Evolutionary conservation across 2,329 filamentous ascomycete species (phyloP).

Genomic region (Fusarium poae): DNA sequence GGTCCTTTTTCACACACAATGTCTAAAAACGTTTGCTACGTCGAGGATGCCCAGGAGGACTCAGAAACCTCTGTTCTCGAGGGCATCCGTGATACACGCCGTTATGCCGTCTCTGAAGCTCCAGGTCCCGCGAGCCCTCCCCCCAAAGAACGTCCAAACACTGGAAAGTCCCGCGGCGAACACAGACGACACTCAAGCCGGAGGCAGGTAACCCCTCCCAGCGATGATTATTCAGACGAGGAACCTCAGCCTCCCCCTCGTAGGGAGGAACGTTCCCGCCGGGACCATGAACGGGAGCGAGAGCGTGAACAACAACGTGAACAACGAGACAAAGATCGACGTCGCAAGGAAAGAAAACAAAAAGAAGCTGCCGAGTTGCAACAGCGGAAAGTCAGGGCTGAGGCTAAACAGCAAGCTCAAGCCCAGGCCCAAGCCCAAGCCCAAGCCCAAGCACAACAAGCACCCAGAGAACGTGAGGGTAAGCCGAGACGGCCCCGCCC

Average conservation of each 20-base stretch:
- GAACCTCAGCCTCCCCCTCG: slow-evolving; percentile 55
- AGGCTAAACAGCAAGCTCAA: slow-evolving; percentile 31
- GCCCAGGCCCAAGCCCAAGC: not conserved
- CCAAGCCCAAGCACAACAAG: not conserved
- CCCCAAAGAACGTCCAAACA: slow-evolving; percentile 65
- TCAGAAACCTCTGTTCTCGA: slow-evolving; percentile 58
- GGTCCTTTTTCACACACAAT: slow-evolving; percentile 54
- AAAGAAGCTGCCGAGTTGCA: slow-evolving; percentile 46
- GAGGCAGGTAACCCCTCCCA: slow-evolving; percentile 55
- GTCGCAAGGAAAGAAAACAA: slow-evolving; percentile 47
- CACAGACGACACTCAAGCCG: slow-evolving; percentile 48
- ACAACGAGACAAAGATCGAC: slow-evolving; percentile 49
- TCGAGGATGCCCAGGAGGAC: slow-evolving; percentile 68
- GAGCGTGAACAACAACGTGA: slow-evolving; percentile 27
- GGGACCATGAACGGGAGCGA: slow-evolving; percentile 49
- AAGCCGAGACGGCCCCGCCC: slow-evolving; percentile 51
- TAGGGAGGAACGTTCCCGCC: slow-evolving; percentile 46
- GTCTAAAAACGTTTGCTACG: slow-evolving; percentile 60
- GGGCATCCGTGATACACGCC: slow-evolving; percentile 56
- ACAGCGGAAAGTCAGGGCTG: slow-evolving; percentile 44
- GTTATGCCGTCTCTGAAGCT: slow-evolving; percentile 64
- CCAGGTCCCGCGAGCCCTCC: slow-evolving; percentile 59
- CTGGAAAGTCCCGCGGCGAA: slow-evolving; percentile 62
- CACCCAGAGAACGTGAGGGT: slow-evolving; percentile 42
- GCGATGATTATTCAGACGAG: slow-evolving; percentile 57